These are phyloP conservation scores for Hibiscus mutabilis DNA, from an alignment of 345 rosid genomes.

Conservation along the genomic window DNA sequence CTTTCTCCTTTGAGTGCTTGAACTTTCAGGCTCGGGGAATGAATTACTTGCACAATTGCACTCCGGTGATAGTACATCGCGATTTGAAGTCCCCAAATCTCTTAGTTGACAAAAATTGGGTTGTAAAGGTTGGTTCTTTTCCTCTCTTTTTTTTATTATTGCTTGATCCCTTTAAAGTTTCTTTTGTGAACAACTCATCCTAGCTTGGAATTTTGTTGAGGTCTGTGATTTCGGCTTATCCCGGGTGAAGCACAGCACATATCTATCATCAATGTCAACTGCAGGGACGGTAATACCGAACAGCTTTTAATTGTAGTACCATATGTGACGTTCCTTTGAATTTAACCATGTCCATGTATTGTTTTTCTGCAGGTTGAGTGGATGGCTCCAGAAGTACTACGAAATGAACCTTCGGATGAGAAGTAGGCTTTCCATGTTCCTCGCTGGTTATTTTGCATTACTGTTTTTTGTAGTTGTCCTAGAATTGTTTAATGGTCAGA, in stretches of 20 bases:
- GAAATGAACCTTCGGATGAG: slow-evolving; percentile 94
- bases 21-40: slow-evolving; percentile 87
- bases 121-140: slow-evolving; percentile 54
- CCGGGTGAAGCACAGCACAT: slow-evolving; percentile 85
- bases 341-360: slow-evolving; percentile 6
- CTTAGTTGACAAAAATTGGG: slow-evolving; percentile 91
- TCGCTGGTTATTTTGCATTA: background rate
- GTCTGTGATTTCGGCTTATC: slow-evolving; percentile 95
- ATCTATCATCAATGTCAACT: slow-evolving; percentile 86
- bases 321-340: background rate
- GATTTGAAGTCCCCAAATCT: slow-evolving; percentile 1
- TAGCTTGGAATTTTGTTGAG: slow-evolving; percentile 27
- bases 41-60: slow-evolving; percentile 92
- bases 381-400: slow-evolving; percentile 99
- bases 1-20: slow-evolving; percentile 19
- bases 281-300: slow-evolving; percentile 71
- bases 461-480: background rate
- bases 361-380: slow-evolving; percentile 72
- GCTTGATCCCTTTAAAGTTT: background rate
- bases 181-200: slow-evolving; percentile 10
- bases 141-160: background rate
- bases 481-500: background rate
- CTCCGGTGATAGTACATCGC: slow-evolving; percentile 66
- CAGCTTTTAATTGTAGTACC: background rate
- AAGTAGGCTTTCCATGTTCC: slow-evolving; percentile 41